Evolutionary conservation across 2,329 filamentous ascomycete species (phyloP), one percentile per base, ranked within the genome.

Genomic region (Fusarium hainanense): DNA sequence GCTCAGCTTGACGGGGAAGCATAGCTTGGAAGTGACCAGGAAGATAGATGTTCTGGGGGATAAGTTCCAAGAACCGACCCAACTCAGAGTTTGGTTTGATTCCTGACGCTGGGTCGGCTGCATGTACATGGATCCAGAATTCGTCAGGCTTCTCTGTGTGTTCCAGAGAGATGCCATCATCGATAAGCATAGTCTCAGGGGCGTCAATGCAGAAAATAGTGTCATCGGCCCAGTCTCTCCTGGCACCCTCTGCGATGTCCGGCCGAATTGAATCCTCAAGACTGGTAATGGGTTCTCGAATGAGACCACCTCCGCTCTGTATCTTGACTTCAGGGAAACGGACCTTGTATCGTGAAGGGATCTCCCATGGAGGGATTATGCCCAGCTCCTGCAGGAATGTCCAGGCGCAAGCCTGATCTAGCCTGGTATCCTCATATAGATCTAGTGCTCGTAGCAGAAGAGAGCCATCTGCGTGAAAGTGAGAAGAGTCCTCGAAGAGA

Each of bases 151-250:
- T 81, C 6, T 82, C 79, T 2, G 90, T 86, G 47, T 79, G 77
- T 75, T 93, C 90, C 10, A 96, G 75, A 1, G 92, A 95, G 11
- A 97, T 80, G 2, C 90, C 93, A 75, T 97, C 93, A 71, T 97
- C 93, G 61, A 96, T 91, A 71, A 95, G 89, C 28, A 85, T 82
- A 0, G 93, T 91, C 37, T 79, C 80, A 21, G 84, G 83, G 28
- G 87, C 85, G 74, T 97, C 93, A 63, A 97, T 92, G 70, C 91
- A 93, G 76, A 90, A 94, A 3, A 92, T 86, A 0, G 85, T 86
- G 23, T 88, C 75, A n/a, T 83, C 74, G 1, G 44, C 81, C 86
- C 89, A 92, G 54, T 89, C 85, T 62, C 84, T 85, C 48, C 92
- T 88, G 27, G 87, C 75, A 13, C 81, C 79, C 6, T 77, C 77